Evolutionary conservation across 2,329 filamentous ascomycete species (phyloP), one percentile per base, ranked within the genome.

Genomic region (Trichoderma endophyticum): DNA sequence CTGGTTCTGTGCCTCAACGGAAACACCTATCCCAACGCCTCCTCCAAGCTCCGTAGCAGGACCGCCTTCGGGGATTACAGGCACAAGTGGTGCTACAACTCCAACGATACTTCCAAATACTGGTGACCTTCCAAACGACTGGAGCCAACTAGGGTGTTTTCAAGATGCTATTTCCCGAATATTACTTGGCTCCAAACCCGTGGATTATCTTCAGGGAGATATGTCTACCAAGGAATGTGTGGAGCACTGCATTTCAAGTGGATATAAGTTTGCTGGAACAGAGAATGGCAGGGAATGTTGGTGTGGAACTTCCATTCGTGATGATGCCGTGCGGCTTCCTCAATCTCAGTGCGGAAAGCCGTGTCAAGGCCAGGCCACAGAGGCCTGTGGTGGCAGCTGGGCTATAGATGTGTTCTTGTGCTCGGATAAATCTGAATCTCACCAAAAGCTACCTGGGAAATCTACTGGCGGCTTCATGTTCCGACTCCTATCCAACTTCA

Each of bases 231-330:
- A 83, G 70, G 81, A 77, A 62, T 89, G 87, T 74, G 79, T 87
- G 61, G 77, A 81, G 21, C 85, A 83, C 77, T 89, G 87, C 78
- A 76, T 76, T 4, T 75, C 74, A 15, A 78, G 79, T 12, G 82
- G 82, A 5, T 85, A 82, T 74, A 73, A 74, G 3, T 83, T 85
- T 72, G 86, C 86, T 6, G 87, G 86, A 6, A 80, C 86, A 0
- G 85, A 89, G 76, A 85, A 84, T 73, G 81, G 80, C 8, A 77
- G 78, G 24, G 84, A 89, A 75, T 89, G 87, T 77, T 89, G 84
- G 81, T 90, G 86, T 73, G 84, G 82, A 39, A 74, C 75, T 12
- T 72, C 72, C 3, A 76, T 79, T 39, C 76, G 73, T 5, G 73
- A 74, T 62, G 74, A 77, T 61, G 74, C 75, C 3, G 69, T 77